phyloP scores from a whole-genome alignment of 352 stramenopile genomes.

The Peronospora belbahrii region DNA sequence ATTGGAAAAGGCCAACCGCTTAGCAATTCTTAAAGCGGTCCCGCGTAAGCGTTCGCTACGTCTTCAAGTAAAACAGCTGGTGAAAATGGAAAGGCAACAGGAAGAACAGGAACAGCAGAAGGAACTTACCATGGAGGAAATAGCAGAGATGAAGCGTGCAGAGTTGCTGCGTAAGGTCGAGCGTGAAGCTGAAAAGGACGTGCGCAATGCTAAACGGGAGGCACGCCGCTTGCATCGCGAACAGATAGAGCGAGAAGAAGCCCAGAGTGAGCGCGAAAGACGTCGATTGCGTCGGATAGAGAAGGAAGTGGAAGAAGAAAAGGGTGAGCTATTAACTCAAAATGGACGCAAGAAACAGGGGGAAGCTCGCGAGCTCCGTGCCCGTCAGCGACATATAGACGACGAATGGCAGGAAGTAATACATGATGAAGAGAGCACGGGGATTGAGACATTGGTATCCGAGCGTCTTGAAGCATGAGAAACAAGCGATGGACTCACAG shows the following conservation, averaged over 20 bases:
- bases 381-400: slow-evolving; percentile 33
- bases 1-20: slow-evolving; percentile 62
- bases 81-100: slow-evolving; percentile 67
- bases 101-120: slow-evolving; percentile 48
- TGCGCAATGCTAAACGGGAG: slow-evolving; percentile 46
- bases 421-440: slow-evolving; percentile 9
- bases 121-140: slow-evolving; percentile 50
- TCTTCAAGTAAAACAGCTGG: slow-evolving; percentile 81
- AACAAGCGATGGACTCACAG: too few species aligned
- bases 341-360: slow-evolving; percentile 41
- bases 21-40: slow-evolving; percentile 78
- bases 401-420: slow-evolving; percentile 23
- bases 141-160: slow-evolving; percentile 58
- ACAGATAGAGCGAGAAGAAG: slow-evolving; percentile 48
- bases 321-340: slow-evolving; percentile 29
- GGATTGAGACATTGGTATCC: not conserved
- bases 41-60: slow-evolving; percentile 74
- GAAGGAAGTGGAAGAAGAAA: slow-evolving; percentile 50
- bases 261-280: slow-evolving; percentile 41
- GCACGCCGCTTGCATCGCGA: slow-evolving; percentile 39
- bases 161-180: slow-evolving; percentile 68
- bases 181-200: slow-evolving; percentile 48
- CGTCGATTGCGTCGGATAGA: slow-evolving; percentile 52
- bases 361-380: slow-evolving; percentile 43
- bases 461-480: slow-evolving; percentile 1